These are phyloP conservation scores for Xylariaceae sp. DNA, from an alignment of 2,329 filamentous ascomycete species.

Conservation along the genomic window DNA sequence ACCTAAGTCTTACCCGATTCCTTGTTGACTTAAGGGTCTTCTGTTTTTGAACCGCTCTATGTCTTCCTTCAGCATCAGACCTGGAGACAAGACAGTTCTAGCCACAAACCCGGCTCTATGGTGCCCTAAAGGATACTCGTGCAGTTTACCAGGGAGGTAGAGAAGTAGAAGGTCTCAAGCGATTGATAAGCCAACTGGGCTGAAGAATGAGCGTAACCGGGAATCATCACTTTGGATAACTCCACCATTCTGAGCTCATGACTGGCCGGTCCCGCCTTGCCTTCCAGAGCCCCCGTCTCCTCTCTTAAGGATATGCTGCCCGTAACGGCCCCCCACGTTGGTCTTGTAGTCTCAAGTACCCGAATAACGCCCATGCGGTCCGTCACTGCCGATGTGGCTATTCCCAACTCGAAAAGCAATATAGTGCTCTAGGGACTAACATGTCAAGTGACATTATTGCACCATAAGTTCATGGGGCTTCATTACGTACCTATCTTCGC, in stretches of 20 bases:
- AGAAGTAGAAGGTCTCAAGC: conserved; percentile 12
- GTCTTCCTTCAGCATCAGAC: conserved; percentile 6
- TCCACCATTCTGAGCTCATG: conserved; percentile 23
- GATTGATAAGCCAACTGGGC: conserved; percentile 9
- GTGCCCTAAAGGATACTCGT: conserved; percentile 8
- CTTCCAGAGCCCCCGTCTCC: conserved; percentile 19
- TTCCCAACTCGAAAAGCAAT: conserved; percentile 36
- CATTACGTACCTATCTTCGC: conserved; percentile 21
- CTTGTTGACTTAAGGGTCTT: conserved; percentile 1
- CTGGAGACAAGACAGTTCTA: conserved; percentile 14
- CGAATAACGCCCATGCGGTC: conserved; percentile 44
- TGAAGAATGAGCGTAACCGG: conserved; percentile 14
- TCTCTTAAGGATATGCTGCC: conserved; percentile 22
- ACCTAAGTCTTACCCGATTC: conserved; percentile 15
- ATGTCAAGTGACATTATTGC: conserved; percentile 38
- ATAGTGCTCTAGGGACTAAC: conserved; percentile 28
- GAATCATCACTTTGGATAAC: conserved; percentile 16
- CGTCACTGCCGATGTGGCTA: conserved; percentile 45
- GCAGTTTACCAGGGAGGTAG: conserved; percentile 21
- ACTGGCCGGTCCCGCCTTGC: conserved; percentile 23
- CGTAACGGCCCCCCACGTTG: conserved; percentile 25
- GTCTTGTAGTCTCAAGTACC: conserved; percentile 15
- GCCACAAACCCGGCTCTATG: conserved; percentile 7
- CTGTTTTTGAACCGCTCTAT: neutral
- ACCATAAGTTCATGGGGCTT: conserved; percentile 23